Conservation (phyloP, 23 red algal genomes). For the Chondrus crispus region DNA sequence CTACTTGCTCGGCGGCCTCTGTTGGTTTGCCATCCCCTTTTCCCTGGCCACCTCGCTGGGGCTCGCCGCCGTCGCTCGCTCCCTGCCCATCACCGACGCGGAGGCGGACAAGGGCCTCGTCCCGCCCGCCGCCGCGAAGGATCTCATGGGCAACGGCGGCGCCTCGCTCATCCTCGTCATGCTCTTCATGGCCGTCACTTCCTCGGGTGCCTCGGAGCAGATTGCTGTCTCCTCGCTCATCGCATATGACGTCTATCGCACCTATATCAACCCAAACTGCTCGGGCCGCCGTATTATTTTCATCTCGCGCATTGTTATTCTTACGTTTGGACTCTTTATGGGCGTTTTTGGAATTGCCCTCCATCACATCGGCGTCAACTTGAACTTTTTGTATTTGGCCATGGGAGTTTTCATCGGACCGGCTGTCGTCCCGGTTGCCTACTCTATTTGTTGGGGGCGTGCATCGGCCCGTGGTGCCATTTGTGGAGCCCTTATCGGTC, state of each 20-base stretch:
- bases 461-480: slow-evolving; percentile 33
- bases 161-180: slow-evolving; percentile 60
- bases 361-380: slow-evolving; percentile 59
- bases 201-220: slow-evolving; percentile 73
- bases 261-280: slow-evolving; percentile 69
- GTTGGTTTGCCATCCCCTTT: slow-evolving; percentile 92
- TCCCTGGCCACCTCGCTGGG: slow-evolving; percentile 75
- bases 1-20: slow-evolving; percentile 73
- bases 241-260: slow-evolving; percentile 80
- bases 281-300: slow-evolving; percentile 76
- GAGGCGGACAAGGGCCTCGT: slow-evolving; percentile 67
- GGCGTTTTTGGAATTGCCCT: slow-evolving; percentile 73
- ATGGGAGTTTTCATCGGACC: slow-evolving; percentile 82
- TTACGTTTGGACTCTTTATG: slow-evolving; percentile 69
- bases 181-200: slow-evolving; percentile 81
- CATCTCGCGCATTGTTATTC: slow-evolving; percentile 73
- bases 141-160: slow-evolving; percentile 72
- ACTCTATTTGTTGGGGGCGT: slow-evolving; percentile 65
- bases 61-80: slow-evolving; percentile 56
- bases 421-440: slow-evolving; percentile 74
- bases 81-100: slow-evolving; percentile 48
- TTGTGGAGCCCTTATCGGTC: slow-evolving; percentile 41
- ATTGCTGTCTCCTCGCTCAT: slow-evolving; percentile 67
- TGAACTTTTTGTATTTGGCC: slow-evolving; percentile 71
- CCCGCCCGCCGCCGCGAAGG: slow-evolving; percentile 31